Evolutionary conservation across 106 monocot species (phyloP), one percentile per base, ranked within the genome.

Genomic region (Amphibolis antarctica): DNA sequence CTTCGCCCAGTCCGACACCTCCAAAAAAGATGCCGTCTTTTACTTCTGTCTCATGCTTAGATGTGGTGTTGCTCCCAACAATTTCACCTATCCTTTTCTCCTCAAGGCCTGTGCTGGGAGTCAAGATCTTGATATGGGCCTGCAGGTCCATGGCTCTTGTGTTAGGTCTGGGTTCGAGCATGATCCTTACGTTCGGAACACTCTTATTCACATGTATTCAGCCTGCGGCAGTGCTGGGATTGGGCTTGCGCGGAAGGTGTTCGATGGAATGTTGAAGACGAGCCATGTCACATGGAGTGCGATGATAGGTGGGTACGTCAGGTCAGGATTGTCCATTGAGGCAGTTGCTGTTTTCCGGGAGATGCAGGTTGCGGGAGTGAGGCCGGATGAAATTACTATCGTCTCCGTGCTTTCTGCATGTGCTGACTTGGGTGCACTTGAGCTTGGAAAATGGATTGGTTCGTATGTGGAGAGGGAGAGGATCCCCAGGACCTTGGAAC

Each of bases 31-130:
- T 25, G 69, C 82, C 29, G 9, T 81, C 59, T 53, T 53, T 44
- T 66, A 60, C 77, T 89, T 66, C 83, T n/a, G 68, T 12, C 65
- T 81, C 69, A 81, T 86, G 82, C 89, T 81, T 73, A 81, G n/a
- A n/a, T n/a, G 77, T 36, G 52, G 47, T 43, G 10, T 25, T 86
- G 29, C 29, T 11, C 94, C 94, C 59, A 89, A 96, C 74, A 72
- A 81, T 18, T 94, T 83, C 78, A 94, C n/a, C n/a, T n/a, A n/a
- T n/a, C n/a, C n/a, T n/a, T n/a, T n/a, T n/a, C n/a, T n/a, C 94
- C 83, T 94, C 75, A 89, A 89, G 58, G 55, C 85, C 62, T 77
- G 75, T 55, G 69, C 88, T 23, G 50, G 42, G 42, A 66, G 68
- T 22, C 70, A 69, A 25, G 29, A 68, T 26, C 47, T 66, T 11